Conservation (phyloP, 768 basidiomycete species). For the Leccinum arenicola region DNA sequence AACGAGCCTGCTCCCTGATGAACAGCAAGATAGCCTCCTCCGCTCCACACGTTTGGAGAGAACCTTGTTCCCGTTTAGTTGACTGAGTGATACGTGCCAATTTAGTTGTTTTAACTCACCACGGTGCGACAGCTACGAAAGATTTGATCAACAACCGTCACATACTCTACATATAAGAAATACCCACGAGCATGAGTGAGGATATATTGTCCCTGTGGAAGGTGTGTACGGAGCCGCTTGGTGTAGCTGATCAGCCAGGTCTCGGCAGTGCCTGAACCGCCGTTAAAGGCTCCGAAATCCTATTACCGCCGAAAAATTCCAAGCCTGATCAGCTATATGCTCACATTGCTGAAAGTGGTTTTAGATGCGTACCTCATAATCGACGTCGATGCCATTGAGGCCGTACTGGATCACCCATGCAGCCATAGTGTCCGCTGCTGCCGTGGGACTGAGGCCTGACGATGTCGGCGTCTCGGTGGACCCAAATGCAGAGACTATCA, state of each 20-base stretch:
- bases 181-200: conserved; percentile 35
- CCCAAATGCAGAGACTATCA: conserved; percentile 58
- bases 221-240: conserved; percentile 29
- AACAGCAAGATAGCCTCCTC: conserved; percentile 40
- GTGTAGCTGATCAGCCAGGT: conserved; percentile 36
- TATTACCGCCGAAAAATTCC: neutral
- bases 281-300: conserved; percentile 35
- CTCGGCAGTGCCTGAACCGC: conserved; percentile 38
- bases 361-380: conserved; percentile 41
- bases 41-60: conserved; percentile 18
- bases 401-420: conserved; percentile 45
- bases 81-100: neutral
- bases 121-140: conserved; percentile 18
- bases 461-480: conserved; percentile 42
- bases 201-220: conserved; percentile 19
- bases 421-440: conserved; percentile 43
- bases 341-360: neutral
- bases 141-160: neutral
- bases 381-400: conserved; percentile 53
- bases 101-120: conserved; percentile 9
- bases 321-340: neutral
- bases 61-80: conserved; percentile 14
- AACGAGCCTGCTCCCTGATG: conserved; percentile 36
- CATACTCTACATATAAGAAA: neutral
- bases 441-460: conserved; percentile 34